Evolutionary conservation across 306 rosid genomes (phyloP).

Genomic region (Cucurbita pepo): DNA sequence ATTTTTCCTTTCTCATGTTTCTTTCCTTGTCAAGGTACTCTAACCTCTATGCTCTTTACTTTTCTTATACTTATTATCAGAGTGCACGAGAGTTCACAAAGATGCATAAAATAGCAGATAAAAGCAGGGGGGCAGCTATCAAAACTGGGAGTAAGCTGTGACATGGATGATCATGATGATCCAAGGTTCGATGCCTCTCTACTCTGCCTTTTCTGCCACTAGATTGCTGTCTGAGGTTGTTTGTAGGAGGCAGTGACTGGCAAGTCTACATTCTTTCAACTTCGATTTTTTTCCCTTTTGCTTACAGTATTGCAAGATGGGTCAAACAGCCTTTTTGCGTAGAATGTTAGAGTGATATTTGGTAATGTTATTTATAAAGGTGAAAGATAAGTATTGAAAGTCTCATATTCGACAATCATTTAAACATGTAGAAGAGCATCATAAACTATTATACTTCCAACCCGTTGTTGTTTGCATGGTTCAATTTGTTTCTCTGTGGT

Average conservation of each 20-base stretch:
- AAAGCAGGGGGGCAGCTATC: slow-evolving; percentile 27
- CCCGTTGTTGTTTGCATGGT: not conserved
- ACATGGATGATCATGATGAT: slow-evolving; percentile 11
- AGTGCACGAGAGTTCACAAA: slow-evolving; percentile 51
- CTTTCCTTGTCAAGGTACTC: not conserved
- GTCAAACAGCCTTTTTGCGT: slow-evolving; percentile 1
- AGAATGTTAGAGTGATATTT: slow-evolving; percentile 5
- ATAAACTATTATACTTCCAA: not conserved
- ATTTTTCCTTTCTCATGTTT: not conserved
- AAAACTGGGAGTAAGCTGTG: slow-evolving; percentile 21
- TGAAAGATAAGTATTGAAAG: not conserved
- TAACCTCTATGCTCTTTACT: slow-evolving; percentile 2
- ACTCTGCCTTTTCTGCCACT: slow-evolving; percentile 20
- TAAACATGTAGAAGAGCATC: not conserved
- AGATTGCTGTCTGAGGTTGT: slow-evolving; percentile 23
- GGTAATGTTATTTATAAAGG: not conserved
- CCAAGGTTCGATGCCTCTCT: slow-evolving; percentile 4
- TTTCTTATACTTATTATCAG: slow-evolving; percentile 24
- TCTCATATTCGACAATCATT: not conserved
- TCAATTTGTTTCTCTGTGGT: not conserved
- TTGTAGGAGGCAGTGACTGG: slow-evolving; percentile 30
- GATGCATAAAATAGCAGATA: slow-evolving; percentile 37
- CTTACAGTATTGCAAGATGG: slow-evolving; percentile 1
- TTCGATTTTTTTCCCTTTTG: not conserved
- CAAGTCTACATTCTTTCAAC: slow-evolving; percentile 6